Percentiles rank a stretch among this genome's conserved stretches.
phyloP scores from a whole-genome alignment of 2,329 filamentous ascomycete species.

The Claviceps sp. region DNA sequence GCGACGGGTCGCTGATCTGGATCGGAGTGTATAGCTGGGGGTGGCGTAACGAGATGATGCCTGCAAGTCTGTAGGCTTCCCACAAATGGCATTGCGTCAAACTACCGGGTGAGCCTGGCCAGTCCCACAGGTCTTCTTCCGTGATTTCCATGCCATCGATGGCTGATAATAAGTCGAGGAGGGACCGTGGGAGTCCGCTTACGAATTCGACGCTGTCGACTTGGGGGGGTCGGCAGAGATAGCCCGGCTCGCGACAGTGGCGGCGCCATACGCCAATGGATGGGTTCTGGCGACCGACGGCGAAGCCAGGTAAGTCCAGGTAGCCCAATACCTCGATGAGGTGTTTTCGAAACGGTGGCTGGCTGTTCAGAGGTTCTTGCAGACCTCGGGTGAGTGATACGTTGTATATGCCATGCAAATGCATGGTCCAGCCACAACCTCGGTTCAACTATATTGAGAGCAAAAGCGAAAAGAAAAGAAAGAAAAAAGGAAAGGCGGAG shows the following conservation, averaged over 20 bases:
- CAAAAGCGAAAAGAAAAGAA: neutral
- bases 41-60: neutral
- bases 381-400: neutral
- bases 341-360: neutral
- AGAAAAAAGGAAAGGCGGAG: too few species aligned
- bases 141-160: neutral
- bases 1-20: neutral
- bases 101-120: constrained; percentile 1
- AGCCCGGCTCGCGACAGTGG: constrained; percentile 2
- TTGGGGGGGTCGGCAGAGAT: neutral
- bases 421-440: constrained; percentile 1
- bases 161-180: constrained; percentile 1
- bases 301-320: constrained; percentile 1
- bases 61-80: constrained; percentile 1
- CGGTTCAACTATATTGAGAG: neutral
- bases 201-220: constrained; percentile 1
- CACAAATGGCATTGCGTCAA: constrained; percentile 1
- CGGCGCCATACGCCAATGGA: constrained; percentile 1
- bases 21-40: neutral
- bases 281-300: neutral
- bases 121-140: constrained; percentile 2
- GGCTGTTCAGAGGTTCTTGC: neutral
- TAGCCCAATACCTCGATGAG: constrained; percentile 2
- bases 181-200: constrained; percentile 1
- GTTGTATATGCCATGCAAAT: constrained; percentile 1